These are phyloP conservation scores for Omphalea diandra DNA, from an alignment of 441 rosid genomes.

Conservation along the genomic window DNA sequence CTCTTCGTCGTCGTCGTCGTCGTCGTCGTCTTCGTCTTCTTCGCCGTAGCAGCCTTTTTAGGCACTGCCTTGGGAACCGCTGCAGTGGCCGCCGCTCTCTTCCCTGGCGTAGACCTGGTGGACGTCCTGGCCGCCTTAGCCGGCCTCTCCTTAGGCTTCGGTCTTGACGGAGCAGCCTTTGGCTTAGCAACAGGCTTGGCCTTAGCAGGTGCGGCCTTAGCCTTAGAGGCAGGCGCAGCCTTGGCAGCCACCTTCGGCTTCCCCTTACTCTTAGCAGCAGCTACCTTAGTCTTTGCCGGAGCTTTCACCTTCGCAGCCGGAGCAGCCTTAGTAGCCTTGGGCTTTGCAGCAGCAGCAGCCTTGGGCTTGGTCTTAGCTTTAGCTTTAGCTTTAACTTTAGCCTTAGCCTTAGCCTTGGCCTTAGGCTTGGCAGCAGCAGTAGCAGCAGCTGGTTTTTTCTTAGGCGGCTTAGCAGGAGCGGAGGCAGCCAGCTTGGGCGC, in stretches of 20 bases:
- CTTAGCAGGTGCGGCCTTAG: constrained; percentile 31
- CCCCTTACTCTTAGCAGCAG: constrained; percentile 39
- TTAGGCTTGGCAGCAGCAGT: constrained; percentile 34
- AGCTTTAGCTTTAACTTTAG: constrained; percentile 12
- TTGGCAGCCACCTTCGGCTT: constrained; percentile 40
- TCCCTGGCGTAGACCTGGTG: constrained; percentile 55
- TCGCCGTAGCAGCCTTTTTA: constrained; percentile 41
- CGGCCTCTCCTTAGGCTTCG: constrained; percentile 38
- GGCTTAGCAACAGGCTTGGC: constrained; percentile 28
- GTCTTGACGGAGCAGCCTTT: constrained; percentile 23
- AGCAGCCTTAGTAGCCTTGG: constrained; percentile 29
- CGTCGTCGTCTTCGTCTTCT: constrained; percentile 39
- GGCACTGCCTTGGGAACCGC: constrained; percentile 35
- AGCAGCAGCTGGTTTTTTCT: constrained; percentile 32
- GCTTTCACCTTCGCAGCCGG: constrained; percentile 7
- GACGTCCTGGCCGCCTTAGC: constrained; percentile 67
- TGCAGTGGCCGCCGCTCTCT: constrained; percentile 29
- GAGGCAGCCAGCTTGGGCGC: constrained; percentile 35
- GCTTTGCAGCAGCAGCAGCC: constrained; percentile 39
- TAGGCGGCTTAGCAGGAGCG: constrained; percentile 29
- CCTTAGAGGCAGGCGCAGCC: constrained; percentile 25
- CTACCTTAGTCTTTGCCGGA: constrained; percentile 13
- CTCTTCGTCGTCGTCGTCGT: constrained; percentile 42
- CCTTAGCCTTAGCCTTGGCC: constrained; percentile 19
- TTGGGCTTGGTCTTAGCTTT: constrained; percentile 35